A percentile compares a stretch with the other conserved stretches of the same genome.
Conservation (phyloP, 805 yeast species). For the Ascoidea asiatica region DNA sequence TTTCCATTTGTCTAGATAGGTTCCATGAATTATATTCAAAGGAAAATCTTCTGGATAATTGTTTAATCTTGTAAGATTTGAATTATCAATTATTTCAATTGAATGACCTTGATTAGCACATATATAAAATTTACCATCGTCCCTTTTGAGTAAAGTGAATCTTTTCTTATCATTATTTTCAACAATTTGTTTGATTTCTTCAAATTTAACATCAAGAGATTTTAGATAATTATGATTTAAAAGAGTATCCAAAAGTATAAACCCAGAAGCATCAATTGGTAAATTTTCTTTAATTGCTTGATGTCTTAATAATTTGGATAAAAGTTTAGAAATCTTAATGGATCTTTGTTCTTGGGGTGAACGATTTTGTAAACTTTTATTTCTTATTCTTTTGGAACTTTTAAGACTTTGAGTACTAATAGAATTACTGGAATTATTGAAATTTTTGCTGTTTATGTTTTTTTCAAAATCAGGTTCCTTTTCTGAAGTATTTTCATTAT, state of each 20-base stretch:
- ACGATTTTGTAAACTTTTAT: too few species aligned
- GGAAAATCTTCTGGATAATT: conserved; percentile 31
- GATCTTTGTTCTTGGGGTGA: conserved; percentile 30
- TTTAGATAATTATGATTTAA: conserved; percentile 46
- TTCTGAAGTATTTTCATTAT: too few species aligned
- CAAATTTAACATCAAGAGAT: conserved; percentile 35
- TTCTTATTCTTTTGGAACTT: too few species aligned
- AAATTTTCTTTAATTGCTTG: conserved; percentile 63
- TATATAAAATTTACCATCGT: conserved; percentile 21
- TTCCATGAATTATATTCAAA: conserved; percentile 62
- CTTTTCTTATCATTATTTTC: conserved; percentile 56
- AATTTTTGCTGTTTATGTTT: too few species aligned
- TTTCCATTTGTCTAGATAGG: conserved; percentile 34
- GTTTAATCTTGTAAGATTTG: conserved; percentile 24
- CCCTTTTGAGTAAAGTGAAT: conserved; percentile 31
- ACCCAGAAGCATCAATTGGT: conserved; percentile 55
- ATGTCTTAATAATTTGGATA: conserved; percentile 75
- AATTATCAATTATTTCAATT: conserved; percentile 29
- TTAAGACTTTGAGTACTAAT: too few species aligned
- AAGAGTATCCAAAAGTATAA: conserved; percentile 37
- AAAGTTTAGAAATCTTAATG: conserved; percentile 50
- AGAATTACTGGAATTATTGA: too few species aligned
- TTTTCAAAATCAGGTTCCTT: too few species aligned
- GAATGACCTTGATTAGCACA: conserved; percentile 96
- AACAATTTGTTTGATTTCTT: conserved; percentile 51